A percentile compares a stretch with the other conserved stretches of the same genome.
Evolutionary conservation across 2,329 filamentous ascomycete genomes (phyloP).

Genomic region (Exutisphaerella laricina): DNA sequence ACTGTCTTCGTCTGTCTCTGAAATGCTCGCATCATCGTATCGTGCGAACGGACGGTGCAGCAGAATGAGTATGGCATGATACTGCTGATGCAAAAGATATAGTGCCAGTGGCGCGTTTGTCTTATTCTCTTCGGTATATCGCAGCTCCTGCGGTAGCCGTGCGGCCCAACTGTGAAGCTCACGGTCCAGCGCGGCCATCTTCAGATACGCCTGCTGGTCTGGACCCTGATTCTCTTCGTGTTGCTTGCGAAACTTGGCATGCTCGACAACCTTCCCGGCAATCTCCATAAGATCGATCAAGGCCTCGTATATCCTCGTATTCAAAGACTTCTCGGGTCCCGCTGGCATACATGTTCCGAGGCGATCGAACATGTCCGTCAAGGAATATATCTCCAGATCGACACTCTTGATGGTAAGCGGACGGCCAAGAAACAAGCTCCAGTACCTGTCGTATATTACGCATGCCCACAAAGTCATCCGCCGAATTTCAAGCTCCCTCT

Average conservation of each 20-base stretch:
- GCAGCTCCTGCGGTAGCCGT: slow-evolving; percentile 21
- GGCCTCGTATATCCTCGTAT: slow-evolving; percentile 26
- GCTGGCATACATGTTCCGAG: slow-evolving; percentile 25
- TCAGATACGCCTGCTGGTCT: slow-evolving; percentile 25
- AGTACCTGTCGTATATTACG: slow-evolving; percentile 27
- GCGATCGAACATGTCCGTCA: slow-evolving; percentile 24
- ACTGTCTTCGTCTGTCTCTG: slow-evolving; percentile 18
- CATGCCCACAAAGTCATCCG: slow-evolving; percentile 27
- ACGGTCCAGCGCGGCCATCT: slow-evolving; percentile 24
- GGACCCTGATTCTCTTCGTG: slow-evolving; percentile 13
- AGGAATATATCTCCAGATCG: slow-evolving; percentile 24
- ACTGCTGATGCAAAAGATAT: slow-evolving; percentile 26
- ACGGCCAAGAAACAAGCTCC: slow-evolving; percentile 25
- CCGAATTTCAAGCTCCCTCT: slow-evolving; percentile 23
- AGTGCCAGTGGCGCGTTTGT: slow-evolving; percentile 21
- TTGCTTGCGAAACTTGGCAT: slow-evolving; percentile 20
- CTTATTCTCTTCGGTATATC: slow-evolving; percentile 25
- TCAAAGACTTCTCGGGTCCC: slow-evolving; percentile 19
- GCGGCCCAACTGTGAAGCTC: slow-evolving; percentile 24
- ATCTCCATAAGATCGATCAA: slow-evolving; percentile 27
- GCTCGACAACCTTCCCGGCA: slow-evolving; percentile 26
- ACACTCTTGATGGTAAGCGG: slow-evolving; percentile 26
- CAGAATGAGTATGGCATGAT: slow-evolving; percentile 23
- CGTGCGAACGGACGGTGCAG: slow-evolving; percentile 25
- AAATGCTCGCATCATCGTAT: slow-evolving; percentile 18